phyloP scores from a whole-genome alignment of 306 rosid species.

The Castanea sativa region DNA sequence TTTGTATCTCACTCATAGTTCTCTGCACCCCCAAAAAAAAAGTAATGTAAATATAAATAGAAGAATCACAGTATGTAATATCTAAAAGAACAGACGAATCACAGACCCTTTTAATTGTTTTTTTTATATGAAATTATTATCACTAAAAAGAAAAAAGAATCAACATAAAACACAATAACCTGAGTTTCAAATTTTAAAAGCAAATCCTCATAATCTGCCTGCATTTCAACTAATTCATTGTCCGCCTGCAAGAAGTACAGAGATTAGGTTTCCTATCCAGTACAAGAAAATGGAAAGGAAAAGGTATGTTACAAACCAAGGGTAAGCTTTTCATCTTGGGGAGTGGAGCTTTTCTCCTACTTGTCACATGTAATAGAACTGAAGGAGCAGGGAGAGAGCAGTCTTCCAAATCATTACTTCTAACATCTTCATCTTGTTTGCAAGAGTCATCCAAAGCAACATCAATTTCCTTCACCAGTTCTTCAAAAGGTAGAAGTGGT shows the following conservation, averaged over 20 bases:
- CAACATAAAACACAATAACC: constrained; percentile 38
- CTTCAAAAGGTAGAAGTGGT: constrained; percentile 81
- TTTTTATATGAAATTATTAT: not conserved
- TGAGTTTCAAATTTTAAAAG: constrained; percentile 60
- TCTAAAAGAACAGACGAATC: not conserved
- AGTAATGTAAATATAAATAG: not conserved
- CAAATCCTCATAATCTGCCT: constrained; percentile 74
- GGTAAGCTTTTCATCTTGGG: constrained; percentile 50
- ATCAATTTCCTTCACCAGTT: constrained; percentile 51
- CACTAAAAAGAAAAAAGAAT: constrained; percentile 3
- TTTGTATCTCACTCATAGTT: constrained; percentile 63
- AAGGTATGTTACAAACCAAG: constrained; percentile 45
- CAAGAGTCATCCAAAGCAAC: constrained; percentile 36
- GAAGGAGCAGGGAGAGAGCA: constrained; percentile 60
- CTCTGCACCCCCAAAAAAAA: constrained; percentile 47
- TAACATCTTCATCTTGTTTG: constrained; percentile 44
- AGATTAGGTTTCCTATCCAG: constrained; percentile 25
- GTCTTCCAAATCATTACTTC: constrained; percentile 27
- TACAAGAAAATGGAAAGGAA: constrained; percentile 18
- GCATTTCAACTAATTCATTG: constrained; percentile 44
- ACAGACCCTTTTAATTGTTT: not conserved
- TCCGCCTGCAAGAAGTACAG: constrained; percentile 56
- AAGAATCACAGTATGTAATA: not conserved
- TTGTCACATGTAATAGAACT: constrained; percentile 75
- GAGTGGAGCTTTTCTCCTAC: constrained; percentile 65